Evolutionary conservation across 1,139 yeast species (phyloP).

Genomic region (Taphrina sp.): DNA sequence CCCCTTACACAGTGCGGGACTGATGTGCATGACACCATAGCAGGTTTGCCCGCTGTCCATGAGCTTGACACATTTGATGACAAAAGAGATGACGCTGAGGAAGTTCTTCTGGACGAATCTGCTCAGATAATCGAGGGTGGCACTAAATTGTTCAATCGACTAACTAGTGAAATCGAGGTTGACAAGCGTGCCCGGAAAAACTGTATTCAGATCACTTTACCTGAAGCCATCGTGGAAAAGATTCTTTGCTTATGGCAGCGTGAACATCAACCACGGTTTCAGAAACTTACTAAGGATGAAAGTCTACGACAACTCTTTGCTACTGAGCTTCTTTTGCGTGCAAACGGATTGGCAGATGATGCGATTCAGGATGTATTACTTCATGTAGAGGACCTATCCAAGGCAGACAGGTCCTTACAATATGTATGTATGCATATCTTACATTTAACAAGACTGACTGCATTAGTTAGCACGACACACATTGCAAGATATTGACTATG

Average conservation of each 20-base stretch:
- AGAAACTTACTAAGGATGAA: not conserved
- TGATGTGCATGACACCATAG: too few relatives aligned
- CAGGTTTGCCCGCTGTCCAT: too few relatives aligned
- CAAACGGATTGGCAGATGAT: conserved; percentile 14
- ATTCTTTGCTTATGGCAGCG: not conserved
- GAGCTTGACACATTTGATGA: not conserved
- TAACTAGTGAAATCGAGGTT: conserved; percentile 13
- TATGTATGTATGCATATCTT: too few relatives aligned
- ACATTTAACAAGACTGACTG: not conserved
- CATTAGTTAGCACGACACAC: conserved; percentile 8
- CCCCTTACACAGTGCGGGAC: too few relatives aligned
- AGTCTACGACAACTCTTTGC: not conserved
- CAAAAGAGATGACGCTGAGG: not conserved
- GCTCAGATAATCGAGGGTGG: conserved; percentile 15
- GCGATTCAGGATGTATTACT: not conserved
- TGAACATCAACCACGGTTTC: not conserved
- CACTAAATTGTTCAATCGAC: conserved; percentile 4
- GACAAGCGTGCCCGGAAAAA: conserved; percentile 21
- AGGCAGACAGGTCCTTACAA: conserved; percentile 11
- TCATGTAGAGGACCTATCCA: not conserved
- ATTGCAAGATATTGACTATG: conserved; percentile 4
- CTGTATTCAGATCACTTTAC: conserved; percentile 10
- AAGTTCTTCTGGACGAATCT: not conserved
- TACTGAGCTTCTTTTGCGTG: conserved; percentile 16
- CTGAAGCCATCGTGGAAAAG: conserved; percentile 1